Evolutionary conservation across 371 early-diverging fungal species (phyloP).

Genomic region (Lichtheimia hyalospora): DNA sequence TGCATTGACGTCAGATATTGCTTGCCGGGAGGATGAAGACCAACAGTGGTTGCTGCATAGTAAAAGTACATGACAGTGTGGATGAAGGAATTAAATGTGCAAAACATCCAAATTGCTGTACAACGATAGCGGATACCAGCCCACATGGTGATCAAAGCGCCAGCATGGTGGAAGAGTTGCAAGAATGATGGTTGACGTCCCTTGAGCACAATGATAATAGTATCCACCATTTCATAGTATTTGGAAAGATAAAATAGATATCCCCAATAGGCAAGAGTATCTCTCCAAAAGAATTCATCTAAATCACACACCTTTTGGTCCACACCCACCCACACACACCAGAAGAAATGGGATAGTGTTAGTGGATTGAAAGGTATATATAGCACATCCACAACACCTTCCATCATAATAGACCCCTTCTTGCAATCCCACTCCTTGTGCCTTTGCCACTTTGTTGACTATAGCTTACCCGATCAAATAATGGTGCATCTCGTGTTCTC

Average conservation of each 20-base stretch:
- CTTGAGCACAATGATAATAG: constrained; percentile 80
- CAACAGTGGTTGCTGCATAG: constrained; percentile 76
- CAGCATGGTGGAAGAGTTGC: constrained; percentile 88
- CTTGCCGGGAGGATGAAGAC: constrained; percentile 79
- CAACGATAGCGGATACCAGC: constrained; percentile 71
- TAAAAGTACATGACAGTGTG: constrained; percentile 91
- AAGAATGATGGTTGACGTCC: constrained; percentile 77
- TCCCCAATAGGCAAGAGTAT: constrained; percentile 71
- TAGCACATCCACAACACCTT: background rate
- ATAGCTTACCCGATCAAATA: constrained; percentile 1
- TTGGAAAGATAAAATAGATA: constrained; percentile 86
- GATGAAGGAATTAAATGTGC: constrained; percentile 84
- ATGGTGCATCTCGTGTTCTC: background rate
- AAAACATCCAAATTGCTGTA: constrained; percentile 84
- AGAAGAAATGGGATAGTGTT: too few relatives aligned
- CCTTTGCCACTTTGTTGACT: background rate
- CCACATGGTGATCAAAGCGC: constrained; percentile 86
- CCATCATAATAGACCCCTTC: background rate
- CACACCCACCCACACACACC: too few relatives aligned
- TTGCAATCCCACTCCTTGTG: background rate
- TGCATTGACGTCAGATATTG: constrained; percentile 82
- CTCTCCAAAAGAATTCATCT: constrained; percentile 65
- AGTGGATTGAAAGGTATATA: background rate
- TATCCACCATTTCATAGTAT: constrained; percentile 87
- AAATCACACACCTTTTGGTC: constrained; percentile 63